phyloP scores from a whole-genome alignment of 208 protist species.

The Angomonas ambiguus region DNA sequence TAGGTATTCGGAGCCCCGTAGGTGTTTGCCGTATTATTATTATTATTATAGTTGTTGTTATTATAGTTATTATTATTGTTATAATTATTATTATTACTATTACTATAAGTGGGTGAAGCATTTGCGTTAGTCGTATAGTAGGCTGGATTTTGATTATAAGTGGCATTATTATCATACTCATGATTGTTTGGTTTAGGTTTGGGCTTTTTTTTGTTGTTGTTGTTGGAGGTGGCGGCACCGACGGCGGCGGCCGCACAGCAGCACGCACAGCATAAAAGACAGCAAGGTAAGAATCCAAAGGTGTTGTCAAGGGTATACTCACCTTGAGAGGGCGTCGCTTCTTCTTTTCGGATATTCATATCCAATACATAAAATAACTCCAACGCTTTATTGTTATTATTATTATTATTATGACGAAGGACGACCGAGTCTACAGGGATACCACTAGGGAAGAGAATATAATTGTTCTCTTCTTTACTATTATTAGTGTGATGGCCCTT shows the following conservation, averaged over 20 bases:
- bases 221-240: neutral
- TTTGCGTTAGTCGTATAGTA: neutral
- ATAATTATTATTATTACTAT: neutral
- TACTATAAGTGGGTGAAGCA: neutral
- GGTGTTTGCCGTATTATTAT: neutral
- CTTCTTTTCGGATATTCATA: neutral
- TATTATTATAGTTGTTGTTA: constrained; percentile 7
- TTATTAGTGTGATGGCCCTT: neutral
- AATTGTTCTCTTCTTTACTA: neutral
- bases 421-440: neutral
- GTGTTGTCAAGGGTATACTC: no score
- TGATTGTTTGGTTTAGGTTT: constrained; percentile 9
- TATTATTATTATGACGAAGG: no score
- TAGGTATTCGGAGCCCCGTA: neutral
- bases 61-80: neutral
- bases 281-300: neutral
- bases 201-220: neutral
- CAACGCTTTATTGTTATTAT: neutral
- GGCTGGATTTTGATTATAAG: neutral
- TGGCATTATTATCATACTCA: constrained; percentile 1
- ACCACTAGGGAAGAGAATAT: neutral
- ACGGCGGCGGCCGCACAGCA: constrained; percentile 16
- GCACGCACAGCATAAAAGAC: constrained; percentile 11
- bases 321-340: no score
- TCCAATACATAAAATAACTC: neutral